Evolutionary conservation across 2,329 filamentous ascomycete genomes (phyloP).

Genomic region (Alternaria panax): DNA sequence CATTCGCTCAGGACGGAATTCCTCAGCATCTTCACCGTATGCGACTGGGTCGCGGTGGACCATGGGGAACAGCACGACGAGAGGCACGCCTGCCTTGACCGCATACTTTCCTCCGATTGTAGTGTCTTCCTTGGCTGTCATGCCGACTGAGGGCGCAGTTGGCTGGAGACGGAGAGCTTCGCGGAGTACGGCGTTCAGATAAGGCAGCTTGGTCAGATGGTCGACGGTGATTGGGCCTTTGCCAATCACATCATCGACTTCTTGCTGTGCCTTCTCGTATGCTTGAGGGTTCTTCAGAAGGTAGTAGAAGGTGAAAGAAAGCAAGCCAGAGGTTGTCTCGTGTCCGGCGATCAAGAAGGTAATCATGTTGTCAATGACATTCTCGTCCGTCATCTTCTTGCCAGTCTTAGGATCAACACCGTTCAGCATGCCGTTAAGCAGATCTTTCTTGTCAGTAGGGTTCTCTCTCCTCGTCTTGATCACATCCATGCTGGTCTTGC

Average conservation of each 20-base stretch:
- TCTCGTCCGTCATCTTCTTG: conserved; percentile 63
- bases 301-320: conserved; percentile 58
- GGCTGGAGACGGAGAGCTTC: conserved; percentile 65
- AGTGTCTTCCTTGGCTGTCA: conserved; percentile 44
- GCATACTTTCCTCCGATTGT: conserved; percentile 50
- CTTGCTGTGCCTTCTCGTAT: conserved; percentile 59
- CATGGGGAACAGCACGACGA: conserved; percentile 43
- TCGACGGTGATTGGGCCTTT: conserved; percentile 54
- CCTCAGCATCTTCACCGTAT: conserved; percentile 55
- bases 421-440: conserved; percentile 67
- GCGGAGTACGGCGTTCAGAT: conserved; percentile 62
- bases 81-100: conserved; percentile 44
- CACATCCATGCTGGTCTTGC: conserved; percentile 64
- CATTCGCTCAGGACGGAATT: conserved; percentile 59
- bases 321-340: conserved; percentile 49
- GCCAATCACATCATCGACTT: conserved; percentile 63
- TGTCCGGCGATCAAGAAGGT: conserved; percentile 64
- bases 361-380: conserved; percentile 73
- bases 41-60: conserved; percentile 53
- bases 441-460: conserved; percentile 64
- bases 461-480: conserved; percentile 64
- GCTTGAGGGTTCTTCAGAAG: conserved; percentile 60
- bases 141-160: conserved; percentile 60
- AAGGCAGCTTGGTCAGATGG: conserved; percentile 61
- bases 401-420: conserved; percentile 69